Base-by-base conservation (phyloP, 352 stramenopile genomes). In the Pythium volutum region DNA sequence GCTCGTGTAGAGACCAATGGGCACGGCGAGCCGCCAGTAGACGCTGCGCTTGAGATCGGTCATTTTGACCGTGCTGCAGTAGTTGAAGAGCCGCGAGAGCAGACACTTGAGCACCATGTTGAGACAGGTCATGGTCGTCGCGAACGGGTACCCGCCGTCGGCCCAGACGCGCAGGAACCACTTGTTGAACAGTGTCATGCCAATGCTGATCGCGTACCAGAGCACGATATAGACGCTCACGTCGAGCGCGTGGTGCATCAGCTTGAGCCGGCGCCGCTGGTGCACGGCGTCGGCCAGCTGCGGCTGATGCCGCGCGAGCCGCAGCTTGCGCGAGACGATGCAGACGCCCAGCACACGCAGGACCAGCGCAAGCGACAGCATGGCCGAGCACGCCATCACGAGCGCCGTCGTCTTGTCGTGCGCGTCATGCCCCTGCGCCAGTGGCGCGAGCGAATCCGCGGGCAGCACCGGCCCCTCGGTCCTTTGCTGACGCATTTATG, bases 111-210 rank as follows among this genome's bases (percentile, higher is more conserved):
- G 66, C 42, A 86, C 73, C 83, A 93, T 93, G 71, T 93, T 87
- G 62, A 89, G 69, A 47, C 73, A 86, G 45, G 81, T 89, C 79
- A 93, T 90, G 27, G 81, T 89, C 14, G 83, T 89, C 20, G 79
- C 71, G 61, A 89, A 91, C 39, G 81, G 81, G 64, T 87, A 91
- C 18, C 84, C 84, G 20, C 77, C 73, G 59, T 76, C 71, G 27
- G 75, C 73, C 77, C 78, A 93, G 26, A 89, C 81, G 25, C 81
- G 76, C 39, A 93, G 46, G 42, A 93, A 91, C 84, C 81, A 91
- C 64, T 91, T 91, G 71, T 89, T 89, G 55, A 93, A 90, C 18
- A 91, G 76, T 70, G 84, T 93, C 81, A 93, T 90, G 58, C 77
- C 79, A 64, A 93, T 93, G 58, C 81, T 91, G 48, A 93, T 84